Base-by-base conservation (phyloP, 176 grass and related monocot species). In the Oryza meridionalis region DNA sequence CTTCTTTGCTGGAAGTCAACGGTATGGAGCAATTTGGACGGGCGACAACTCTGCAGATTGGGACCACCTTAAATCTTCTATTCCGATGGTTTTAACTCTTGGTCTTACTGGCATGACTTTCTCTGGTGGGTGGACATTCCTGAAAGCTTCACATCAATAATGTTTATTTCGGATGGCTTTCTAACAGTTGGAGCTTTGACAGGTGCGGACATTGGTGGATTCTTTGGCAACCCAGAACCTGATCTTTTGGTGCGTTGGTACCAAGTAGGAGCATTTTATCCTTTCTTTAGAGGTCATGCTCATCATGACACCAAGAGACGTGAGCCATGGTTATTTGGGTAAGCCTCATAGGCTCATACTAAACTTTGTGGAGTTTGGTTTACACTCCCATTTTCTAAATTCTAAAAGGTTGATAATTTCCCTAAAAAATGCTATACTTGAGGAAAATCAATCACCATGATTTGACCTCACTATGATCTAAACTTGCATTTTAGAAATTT, bases 311-410 rank as follows among this genome's bases (percentile, higher is more conserved):
- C 95, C 32, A 98, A 91, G 89, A 91, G 95, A 86, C 91, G 95
- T 50, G 95, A 98, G 51, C 95, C 95, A 81, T 98, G 95, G 95
- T 67, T 98, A 88, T 98, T 98, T 35, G 95, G 95, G 95, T 98
- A 98, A 84, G 62, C 44, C 53, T 70, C 63, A 77, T 86, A 84
- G 62, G 35, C 53, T 70, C 63, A 77, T 86, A 16, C 59, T 86
- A 31, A 31, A 31, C 29, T 72, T 68, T 45, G 3, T 81, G 44
- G 51, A 40, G 21, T 31, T 73, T 67, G 25, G n/a, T 43, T 72
- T 80, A 77, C 7, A 22, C 55, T 22, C 55, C 55, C 21, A 50
- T 24, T 80, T 1, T 76, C 42, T 51, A 85, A 63, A 13, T 32
- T 70, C n/a, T 25, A 9, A 42, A 33, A 27, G 12, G 10, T 1